A percentile compares a stretch with the other conserved stretches of the same genome.
Conservation (phyloP, 1,284 basidiomycete genomes). For the Boletus smithii region DNA sequence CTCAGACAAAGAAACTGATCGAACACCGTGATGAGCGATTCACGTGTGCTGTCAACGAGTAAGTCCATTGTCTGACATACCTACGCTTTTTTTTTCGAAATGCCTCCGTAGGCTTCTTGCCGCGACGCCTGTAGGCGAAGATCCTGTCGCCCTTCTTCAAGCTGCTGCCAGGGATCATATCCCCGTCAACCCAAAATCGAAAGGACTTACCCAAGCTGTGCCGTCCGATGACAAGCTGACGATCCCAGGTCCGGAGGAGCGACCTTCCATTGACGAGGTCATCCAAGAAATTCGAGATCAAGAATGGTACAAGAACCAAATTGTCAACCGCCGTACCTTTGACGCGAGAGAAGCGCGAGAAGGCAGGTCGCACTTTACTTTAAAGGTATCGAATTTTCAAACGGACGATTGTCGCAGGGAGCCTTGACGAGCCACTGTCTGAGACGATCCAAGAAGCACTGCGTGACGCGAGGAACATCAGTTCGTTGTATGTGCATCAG, state of each 20-base stretch:
- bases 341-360: constrained; percentile 49
- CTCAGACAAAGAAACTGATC: constrained; percentile 66
- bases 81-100: not conserved
- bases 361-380: constrained; percentile 37
- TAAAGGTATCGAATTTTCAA: not conserved
- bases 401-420: constrained; percentile 36
- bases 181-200: constrained; percentile 56
- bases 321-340: constrained; percentile 54
- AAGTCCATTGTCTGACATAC: constrained; percentile 19
- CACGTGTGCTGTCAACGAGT: constrained; percentile 71
- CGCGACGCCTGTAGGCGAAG: constrained; percentile 52
- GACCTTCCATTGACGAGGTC: constrained; percentile 57
- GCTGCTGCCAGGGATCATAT: constrained; percentile 67
- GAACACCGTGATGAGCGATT: constrained; percentile 72
- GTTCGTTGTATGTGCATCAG: constrained; percentile 76
- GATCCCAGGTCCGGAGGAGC: constrained; percentile 49
- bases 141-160: constrained; percentile 61
- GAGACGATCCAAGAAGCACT: constrained; percentile 58
- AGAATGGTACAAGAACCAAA: constrained; percentile 68
- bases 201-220: constrained; percentile 1
- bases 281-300: constrained; percentile 56
- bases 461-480: constrained; percentile 60
- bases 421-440: constrained; percentile 57
- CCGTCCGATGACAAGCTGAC: constrained; percentile 7
- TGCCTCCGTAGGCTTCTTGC: constrained; percentile 50